Conservation (phyloP, 106 monocot species). For the Dendrobium chrysotoxum region DNA sequence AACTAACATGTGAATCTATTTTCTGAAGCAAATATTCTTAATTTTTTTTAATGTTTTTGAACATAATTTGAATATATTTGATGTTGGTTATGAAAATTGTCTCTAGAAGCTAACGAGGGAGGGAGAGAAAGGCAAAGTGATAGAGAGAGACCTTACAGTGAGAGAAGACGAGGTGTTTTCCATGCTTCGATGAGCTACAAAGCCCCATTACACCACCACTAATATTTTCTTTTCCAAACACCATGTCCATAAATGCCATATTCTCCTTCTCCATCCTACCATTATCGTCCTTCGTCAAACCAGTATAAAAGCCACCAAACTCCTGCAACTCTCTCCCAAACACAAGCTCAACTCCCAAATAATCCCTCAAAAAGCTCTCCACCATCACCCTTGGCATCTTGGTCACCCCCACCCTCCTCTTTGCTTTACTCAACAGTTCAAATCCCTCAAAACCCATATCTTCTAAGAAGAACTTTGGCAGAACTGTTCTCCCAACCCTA, state of each 20-base stretch:
- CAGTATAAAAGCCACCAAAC: conserved; percentile 37
- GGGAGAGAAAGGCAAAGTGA: neutral
- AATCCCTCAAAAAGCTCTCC: conserved; percentile 48
- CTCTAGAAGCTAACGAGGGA: too few species aligned
- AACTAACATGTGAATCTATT: too few species aligned
- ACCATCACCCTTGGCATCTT: conserved; percentile 63
- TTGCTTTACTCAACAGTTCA: conserved; percentile 21
- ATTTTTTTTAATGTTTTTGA: too few species aligned
- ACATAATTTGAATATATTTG: too few species aligned
- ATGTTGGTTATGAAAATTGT: too few species aligned
- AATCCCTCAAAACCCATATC: conserved; percentile 50
- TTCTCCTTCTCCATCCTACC: neutral
- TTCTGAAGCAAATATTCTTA: too few species aligned
- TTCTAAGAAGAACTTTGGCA: conserved; percentile 60
- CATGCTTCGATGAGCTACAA: conserved; percentile 15
- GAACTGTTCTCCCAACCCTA: conserved; percentile 41
- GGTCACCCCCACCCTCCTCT: conserved; percentile 35
- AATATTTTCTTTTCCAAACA: conserved; percentile 7
- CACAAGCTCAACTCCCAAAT: conserved; percentile 49
- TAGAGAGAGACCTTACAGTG: conserved; percentile 31
- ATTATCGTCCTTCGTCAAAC: conserved; percentile 24
- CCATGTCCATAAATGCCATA: neutral
- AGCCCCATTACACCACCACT: conserved; percentile 12
- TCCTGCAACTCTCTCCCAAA: conserved; percentile 62
- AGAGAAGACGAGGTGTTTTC: conserved; percentile 21